Base-by-base conservation (phyloP, 805 yeast genomes). In the Diddensiella santjacobensis region DNA sequence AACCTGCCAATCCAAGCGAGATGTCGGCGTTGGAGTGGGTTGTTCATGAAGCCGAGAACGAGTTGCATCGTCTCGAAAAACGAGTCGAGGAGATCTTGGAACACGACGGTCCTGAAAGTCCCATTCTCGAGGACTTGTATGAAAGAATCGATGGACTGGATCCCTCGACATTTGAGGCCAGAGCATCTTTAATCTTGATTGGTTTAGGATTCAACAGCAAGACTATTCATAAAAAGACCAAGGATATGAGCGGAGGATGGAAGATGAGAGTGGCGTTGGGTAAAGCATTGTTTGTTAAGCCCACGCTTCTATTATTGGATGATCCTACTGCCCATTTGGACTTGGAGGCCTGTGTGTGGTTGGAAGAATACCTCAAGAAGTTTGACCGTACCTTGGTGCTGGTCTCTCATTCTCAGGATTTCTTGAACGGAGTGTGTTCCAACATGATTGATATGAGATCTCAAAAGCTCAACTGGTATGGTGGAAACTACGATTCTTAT, bases 201-300 rank as follows among this genome's bases (percentile, higher is more conserved):
- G 99, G 99, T 90, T 80, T 93, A 69, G 99, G 99, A 63, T 93
- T 93, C 83, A 87, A 86, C 71, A 64, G 84, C 49, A 71, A 72
- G 58, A 91, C 98, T 49, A 91, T 93, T 64, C 77, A 79, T 67
- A 93, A 93, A 79, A 84, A 83, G 73, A 93, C 99, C 63, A 90
- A 88, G 72, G 98, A 93, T 67, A 93, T 93, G 99, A 88, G 97
- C 66, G 99, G 99, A 80, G 99, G 99, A 69, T 93, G 99, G 99
- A 89, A 89, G 77, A 93, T 93, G 99, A 88, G 99, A 75, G 99
- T 93, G 54, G 98, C 99, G 40, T 77, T 93, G 54, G 96, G 96
- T 52, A 93, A 93, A 73, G 99, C 99, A 24, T 78, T 93, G 61
- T 93, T 93, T 76, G 98, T 93, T 58, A 91, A 93, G 77, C 99